phyloP scores from a whole-genome alignment of 2,329 filamentous ascomycete genomes.

The Pyricularia sp. region DNA sequence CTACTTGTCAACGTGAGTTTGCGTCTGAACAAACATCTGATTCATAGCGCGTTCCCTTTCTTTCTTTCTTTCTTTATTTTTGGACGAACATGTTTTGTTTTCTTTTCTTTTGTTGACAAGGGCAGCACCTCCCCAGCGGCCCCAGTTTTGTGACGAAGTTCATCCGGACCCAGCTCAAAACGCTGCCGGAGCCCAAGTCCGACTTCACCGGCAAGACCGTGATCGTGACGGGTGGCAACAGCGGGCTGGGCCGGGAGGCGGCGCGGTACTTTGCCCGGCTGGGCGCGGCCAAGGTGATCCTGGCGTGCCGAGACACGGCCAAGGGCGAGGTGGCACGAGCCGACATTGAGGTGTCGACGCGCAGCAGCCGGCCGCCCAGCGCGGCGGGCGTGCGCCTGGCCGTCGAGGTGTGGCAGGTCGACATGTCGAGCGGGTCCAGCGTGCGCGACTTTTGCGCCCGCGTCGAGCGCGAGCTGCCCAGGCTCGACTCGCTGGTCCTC shows the following conservation, averaged over 20 bases:
- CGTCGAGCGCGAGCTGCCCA: constrained; percentile 16
- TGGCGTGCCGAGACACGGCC: constrained; percentile 21
- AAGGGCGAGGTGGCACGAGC: constrained; percentile 25
- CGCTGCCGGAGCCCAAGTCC: constrained; percentile 10
- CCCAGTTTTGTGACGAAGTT: constrained; percentile 6
- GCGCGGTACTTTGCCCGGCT: constrained; percentile 23
- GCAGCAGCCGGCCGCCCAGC: constrained; percentile 1
- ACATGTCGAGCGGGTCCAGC: constrained; percentile 32
- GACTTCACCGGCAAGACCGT: constrained; percentile 16
- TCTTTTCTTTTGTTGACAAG: not conserved
- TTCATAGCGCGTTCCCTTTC: too few relatives aligned
- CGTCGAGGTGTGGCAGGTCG: constrained; percentile 36
- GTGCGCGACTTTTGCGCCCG: constrained; percentile 27
- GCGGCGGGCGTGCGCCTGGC: constrained; percentile 6
- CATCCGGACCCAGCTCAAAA: constrained; percentile 9
- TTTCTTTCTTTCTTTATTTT: not conserved
- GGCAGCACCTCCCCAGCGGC: constrained; percentile 1
- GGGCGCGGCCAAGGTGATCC: constrained; percentile 22
- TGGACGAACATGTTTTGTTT: not conserved
- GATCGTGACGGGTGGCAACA: constrained; percentile 25
- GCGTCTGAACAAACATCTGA: not conserved
- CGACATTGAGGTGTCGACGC: constrained; percentile 19
- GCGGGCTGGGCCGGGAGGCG: constrained; percentile 24
- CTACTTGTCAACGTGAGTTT: constrained; percentile 7
- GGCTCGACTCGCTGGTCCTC: constrained; percentile 28